phyloP scores from a whole-genome alignment of 2,329 filamentous ascomycete genomes.

The Corniculantispora saksenae region DNA sequence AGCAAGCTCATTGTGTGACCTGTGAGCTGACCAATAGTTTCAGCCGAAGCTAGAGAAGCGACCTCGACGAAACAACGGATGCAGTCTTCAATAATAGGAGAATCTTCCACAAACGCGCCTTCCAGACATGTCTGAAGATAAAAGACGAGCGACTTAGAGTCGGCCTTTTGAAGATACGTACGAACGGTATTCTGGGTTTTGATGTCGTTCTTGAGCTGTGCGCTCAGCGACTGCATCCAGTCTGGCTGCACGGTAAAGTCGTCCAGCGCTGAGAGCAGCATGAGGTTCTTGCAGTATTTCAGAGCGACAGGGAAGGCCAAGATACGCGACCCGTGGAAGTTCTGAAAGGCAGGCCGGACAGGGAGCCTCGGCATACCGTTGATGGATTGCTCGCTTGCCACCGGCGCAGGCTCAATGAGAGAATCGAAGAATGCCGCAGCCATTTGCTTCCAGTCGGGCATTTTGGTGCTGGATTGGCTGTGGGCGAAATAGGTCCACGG shows the following conservation, averaged over 20 bases:
- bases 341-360: constrained; percentile 38
- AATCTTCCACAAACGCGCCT: constrained; percentile 51
- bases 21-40: constrained; percentile 51
- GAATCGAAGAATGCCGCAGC: constrained; percentile 50
- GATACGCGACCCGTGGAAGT: constrained; percentile 48
- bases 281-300: constrained; percentile 61
- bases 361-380: constrained; percentile 28
- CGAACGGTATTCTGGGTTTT: constrained; percentile 61
- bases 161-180: constrained; percentile 48
- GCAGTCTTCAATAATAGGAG: constrained; percentile 47
- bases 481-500: constrained; percentile 55
- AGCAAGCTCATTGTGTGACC: constrained; percentile 54
- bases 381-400: constrained; percentile 35
- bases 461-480: constrained; percentile 38
- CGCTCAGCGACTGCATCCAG: constrained; percentile 81
- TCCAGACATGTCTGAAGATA: constrained; percentile 59
- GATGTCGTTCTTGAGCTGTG: constrained; percentile 69
- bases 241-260: constrained; percentile 68
- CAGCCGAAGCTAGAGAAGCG: constrained; percentile 52
- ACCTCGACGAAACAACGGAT: constrained; percentile 56
- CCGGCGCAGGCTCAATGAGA: constrained; percentile 31
- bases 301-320: constrained; percentile 69
- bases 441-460: constrained; percentile 56
- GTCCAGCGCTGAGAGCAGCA: constrained; percentile 51
- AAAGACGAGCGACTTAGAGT: constrained; percentile 40